Evolutionary conservation across 2,329 filamentous ascomycete genomes (phyloP).

Genomic region (Shiraia sp.): DNA sequence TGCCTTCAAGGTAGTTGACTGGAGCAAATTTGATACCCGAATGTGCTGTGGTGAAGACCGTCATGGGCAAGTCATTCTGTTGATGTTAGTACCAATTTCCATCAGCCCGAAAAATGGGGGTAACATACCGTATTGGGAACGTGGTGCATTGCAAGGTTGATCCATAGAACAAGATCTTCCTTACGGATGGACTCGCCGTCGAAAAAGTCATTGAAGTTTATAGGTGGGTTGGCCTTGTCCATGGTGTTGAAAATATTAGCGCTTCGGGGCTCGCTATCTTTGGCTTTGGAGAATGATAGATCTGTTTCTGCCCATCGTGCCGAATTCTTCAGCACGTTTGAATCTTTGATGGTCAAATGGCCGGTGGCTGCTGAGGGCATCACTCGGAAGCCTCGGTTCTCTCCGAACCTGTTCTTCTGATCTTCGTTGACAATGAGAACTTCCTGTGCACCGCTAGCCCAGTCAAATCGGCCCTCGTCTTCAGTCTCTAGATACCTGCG

Average conservation of each 20-base stretch:
- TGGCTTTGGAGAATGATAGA: slow-evolving; percentile 52
- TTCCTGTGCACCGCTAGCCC: slow-evolving; percentile 52
- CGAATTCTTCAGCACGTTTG: slow-evolving; percentile 49
- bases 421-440: slow-evolving; percentile 56
- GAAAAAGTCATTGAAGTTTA: slow-evolving; percentile 56
- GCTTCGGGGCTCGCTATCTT: slow-evolving; percentile 55
- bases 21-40: background rate
- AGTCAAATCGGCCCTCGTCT: slow-evolving; percentile 47
- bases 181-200: slow-evolving; percentile 48
- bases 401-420: slow-evolving; percentile 52
- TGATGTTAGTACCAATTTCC: background rate
- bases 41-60: slow-evolving; percentile 2
- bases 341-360: slow-evolving; percentile 54
- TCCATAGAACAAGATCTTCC: slow-evolving; percentile 49
- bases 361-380: slow-evolving; percentile 1
- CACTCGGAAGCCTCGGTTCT: slow-evolving; percentile 55
- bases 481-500: slow-evolving; percentile 42
- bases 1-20: slow-evolving; percentile 1
- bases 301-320: slow-evolving; percentile 56
- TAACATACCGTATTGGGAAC: slow-evolving; percentile 41
- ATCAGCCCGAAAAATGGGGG: too few relatives aligned
- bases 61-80: slow-evolving; percentile 2
- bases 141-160: slow-evolving; percentile 57
- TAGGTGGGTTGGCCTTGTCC: slow-evolving; percentile 50
- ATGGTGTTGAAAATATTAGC: slow-evolving; percentile 52